Conservation (phyloP, 2,329 filamentous ascomycete genomes). For the Malbranchea zuffiana region DNA sequence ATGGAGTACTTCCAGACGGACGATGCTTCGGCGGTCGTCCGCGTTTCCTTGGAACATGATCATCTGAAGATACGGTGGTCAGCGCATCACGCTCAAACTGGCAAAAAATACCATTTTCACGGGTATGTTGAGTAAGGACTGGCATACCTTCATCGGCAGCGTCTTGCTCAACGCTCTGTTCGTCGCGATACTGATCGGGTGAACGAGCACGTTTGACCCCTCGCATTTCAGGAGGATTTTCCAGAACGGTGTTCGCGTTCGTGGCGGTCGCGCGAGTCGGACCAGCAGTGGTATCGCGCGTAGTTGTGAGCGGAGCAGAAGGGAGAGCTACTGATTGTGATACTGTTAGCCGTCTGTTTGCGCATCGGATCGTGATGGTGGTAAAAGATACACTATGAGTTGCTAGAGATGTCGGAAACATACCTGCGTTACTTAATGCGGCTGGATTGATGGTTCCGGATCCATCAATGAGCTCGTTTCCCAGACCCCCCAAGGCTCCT, state of each 20-base stretch:
- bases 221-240: conserved; percentile 31
- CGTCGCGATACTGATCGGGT: conserved; percentile 53
- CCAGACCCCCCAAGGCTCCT: conserved; percentile 54
- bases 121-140: conserved; percentile 24
- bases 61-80: conserved; percentile 21
- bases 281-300: too few species aligned
- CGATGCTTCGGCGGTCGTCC: conserved; percentile 41
- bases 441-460: conserved; percentile 87
- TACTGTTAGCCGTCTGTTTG: too few species aligned
- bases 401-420: too few species aligned
- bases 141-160: conserved; percentile 66
- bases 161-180: conserved; percentile 39
- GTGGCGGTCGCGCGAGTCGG: background rate
- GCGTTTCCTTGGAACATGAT: conserved; percentile 39
- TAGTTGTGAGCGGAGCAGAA: too few species aligned
- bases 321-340: too few species aligned
- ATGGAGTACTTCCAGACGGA: conserved; percentile 23
- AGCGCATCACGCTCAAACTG: too few species aligned
- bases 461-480: conserved; percentile 50
- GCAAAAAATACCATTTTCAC: conserved; percentile 19
- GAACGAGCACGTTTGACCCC: conserved; percentile 73
- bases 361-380: too few species aligned
- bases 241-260: background rate
- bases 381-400: too few species aligned
- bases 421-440: conserved; percentile 70